Percentiles rank a stretch among this genome's conserved stretches.
Conservation (phyloP, 352 stramenopile genomes). For the Pythium myriotylum region DNA sequence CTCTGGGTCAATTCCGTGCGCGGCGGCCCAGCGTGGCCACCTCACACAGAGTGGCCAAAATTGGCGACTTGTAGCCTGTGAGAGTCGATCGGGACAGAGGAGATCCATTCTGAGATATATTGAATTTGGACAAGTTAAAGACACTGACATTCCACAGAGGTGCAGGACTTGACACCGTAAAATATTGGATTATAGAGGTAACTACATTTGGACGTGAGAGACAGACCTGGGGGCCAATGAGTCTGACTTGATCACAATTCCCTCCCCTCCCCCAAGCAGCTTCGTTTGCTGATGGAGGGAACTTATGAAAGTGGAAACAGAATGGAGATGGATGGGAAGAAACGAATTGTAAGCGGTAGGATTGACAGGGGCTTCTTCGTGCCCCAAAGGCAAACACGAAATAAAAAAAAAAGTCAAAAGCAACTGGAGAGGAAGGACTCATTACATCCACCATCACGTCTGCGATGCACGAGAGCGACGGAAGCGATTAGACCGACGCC, state of each 20-base stretch:
- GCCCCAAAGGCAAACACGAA: slow-evolving; percentile 13
- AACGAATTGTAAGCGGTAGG: neutral
- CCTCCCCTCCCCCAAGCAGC: neutral
- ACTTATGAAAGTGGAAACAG: too few relatives aligned
- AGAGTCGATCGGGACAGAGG: neutral
- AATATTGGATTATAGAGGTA: slow-evolving; percentile 21
- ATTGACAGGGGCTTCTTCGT: neutral
- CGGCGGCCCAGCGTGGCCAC: neutral
- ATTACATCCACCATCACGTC: slow-evolving; percentile 38
- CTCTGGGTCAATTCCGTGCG: neutral
- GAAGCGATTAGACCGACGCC: slow-evolving; percentile 33
- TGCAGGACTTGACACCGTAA: neutral
- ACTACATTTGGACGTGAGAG: slow-evolving; percentile 5
- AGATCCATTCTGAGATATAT: slow-evolving; percentile 15
- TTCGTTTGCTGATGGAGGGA: too few relatives aligned
- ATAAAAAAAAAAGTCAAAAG: slow-evolving; percentile 18
- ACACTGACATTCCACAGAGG: neutral
- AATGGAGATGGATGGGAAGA: neutral
- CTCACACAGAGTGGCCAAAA: slow-evolving; percentile 1
- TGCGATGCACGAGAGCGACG: slow-evolving; percentile 9
- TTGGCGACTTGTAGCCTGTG: neutral
- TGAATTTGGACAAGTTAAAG: slow-evolving; percentile 8
- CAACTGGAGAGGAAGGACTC: slow-evolving; percentile 19
- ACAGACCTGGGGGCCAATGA: slow-evolving; percentile 1
- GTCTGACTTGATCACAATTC: neutral